Base-by-base conservation (phyloP, 2,329 filamentous ascomycete genomes). In the Ophiostoma sp. region DNA sequence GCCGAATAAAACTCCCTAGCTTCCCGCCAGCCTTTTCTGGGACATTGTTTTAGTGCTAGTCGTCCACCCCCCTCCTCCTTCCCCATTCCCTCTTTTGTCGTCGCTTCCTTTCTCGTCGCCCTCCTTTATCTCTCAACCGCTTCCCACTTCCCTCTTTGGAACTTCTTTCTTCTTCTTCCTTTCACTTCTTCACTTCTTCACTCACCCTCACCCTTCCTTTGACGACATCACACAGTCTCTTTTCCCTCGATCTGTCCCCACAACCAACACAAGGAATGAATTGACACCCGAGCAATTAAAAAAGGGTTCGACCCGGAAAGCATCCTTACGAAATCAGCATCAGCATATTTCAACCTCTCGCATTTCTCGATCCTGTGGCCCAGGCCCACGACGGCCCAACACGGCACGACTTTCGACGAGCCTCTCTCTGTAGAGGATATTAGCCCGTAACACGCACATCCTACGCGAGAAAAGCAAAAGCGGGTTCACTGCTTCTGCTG, bases 31-130 rank as follows among this genome's bases (percentile, higher is more conserved):
- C 55, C 61, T 72, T 31, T 57, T 55, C n/a, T 66, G 8, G 71
- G 70, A 68, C 73, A 55, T 59, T 70, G 52, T 72, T 73, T 73
- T 74, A 63, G 72, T 59, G 61, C 61, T 45, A 45, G 36, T 22
- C 33, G n/a, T 42, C 59, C 28, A 5, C 45, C 63, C 36, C 59
- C 73, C 73, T 36, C 71, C 66, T 57, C 57, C 19, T 64, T 36
- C 45, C 66, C 66, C 28, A 52, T 48, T 50, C 66, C 45, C 66
- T 69, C 66, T 36, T 69, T 69, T 50, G 66, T 69, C 45, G 66
- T 33, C 19, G 12, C 39, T 63, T 50, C 64, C 22, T 31, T 69
- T 42, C 59, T 57, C 59, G 19, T 31, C 70, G 36, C 39, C 45
- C 28, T 52, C 66, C 45, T 52, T 68, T 66, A 66, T 66, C 61